A percentile compares a stretch with the other conserved stretches of the same genome.
Conservation (phyloP, 257 asterid genomes). For the Penstemon eatonii region DNA sequence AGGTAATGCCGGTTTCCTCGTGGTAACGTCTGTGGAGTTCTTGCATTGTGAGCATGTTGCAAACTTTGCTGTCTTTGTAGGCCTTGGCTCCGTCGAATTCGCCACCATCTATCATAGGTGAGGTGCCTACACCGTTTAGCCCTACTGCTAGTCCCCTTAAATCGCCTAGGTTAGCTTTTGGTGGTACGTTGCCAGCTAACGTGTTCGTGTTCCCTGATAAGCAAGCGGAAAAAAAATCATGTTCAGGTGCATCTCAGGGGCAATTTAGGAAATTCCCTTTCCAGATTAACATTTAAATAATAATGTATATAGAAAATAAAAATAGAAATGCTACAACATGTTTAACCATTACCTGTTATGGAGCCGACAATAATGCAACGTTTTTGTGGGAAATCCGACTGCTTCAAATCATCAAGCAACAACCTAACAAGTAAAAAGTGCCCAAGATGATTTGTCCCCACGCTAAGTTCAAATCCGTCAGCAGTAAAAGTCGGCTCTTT, state of each 20-base stretch:
- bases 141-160: slow-evolving; percentile 86
- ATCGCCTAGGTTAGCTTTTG: slow-evolving; percentile 92
- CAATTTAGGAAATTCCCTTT: too few species aligned
- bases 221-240: neutral
- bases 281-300: too few species aligned
- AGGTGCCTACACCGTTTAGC: slow-evolving; percentile 56
- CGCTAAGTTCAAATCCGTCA: slow-evolving; percentile 86
- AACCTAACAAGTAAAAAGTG: slow-evolving; percentile 70
- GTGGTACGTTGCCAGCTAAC: slow-evolving; percentile 98
- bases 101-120: slow-evolving; percentile 89
- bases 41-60: slow-evolving; percentile 97
- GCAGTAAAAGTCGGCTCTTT: slow-evolving; percentile 78
- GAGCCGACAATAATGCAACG: slow-evolving; percentile 85
- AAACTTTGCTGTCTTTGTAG: slow-evolving; percentile 92
- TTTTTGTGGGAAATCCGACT: slow-evolving; percentile 60
- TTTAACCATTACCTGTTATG: slow-evolving; percentile 59
- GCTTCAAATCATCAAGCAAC: slow-evolving; percentile 64
- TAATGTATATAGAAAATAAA: too few species aligned
- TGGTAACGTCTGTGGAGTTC: slow-evolving; percentile 81
- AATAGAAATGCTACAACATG: too few species aligned
- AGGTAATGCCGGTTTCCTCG: slow-evolving; percentile 68
- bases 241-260: neutral
- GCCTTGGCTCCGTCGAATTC: slow-evolving; percentile 95
- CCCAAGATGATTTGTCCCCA: slow-evolving; percentile 80
- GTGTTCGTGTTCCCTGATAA: slow-evolving; percentile 86